A percentile compares a stretch with the other conserved stretches of the same genome.
These are phyloP conservation scores for Amyloporia xantha DNA, from an alignment of 768 basidiomycete genomes.

Conservation along the genomic window DNA sequence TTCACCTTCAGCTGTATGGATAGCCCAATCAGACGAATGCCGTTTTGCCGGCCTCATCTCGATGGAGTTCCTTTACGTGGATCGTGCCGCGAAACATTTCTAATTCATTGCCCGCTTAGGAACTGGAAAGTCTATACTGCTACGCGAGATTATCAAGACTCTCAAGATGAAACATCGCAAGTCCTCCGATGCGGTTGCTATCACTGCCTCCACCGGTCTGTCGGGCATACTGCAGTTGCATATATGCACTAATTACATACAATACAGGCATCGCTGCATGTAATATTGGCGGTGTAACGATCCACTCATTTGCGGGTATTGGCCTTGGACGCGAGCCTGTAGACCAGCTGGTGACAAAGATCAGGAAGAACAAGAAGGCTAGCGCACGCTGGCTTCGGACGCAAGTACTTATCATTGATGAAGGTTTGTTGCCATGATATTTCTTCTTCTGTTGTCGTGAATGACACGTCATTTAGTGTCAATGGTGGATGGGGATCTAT, in stretches of 20 bases:
- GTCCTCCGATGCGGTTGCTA: conserved; percentile 68
- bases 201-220: conserved; percentile 90
- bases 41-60: too few species aligned
- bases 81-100: too few species aligned
- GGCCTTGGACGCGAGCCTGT: conserved; percentile 71
- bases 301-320: conserved; percentile 95
- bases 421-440: conserved; percentile 61
- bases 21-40: too few species aligned
- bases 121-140: conserved; percentile 92
- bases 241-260: too few species aligned
- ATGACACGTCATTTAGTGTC: too few species aligned
- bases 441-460: too few species aligned
- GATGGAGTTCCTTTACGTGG: too few species aligned
- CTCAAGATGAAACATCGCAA: conserved; percentile 52
- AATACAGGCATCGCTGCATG: conserved; percentile 94
- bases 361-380: conserved; percentile 84
- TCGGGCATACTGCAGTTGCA: too few species aligned
- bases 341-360: conserved; percentile 53
- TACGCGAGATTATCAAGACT: conserved; percentile 82
- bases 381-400: conserved; percentile 74
- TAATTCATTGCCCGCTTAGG: too few species aligned
- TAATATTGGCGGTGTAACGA: conserved; percentile 92
- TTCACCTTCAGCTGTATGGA: too few species aligned
- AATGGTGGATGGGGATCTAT: conserved; percentile 91
- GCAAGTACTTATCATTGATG: conserved; percentile 78